phyloP scores from a whole-genome alignment of 1,284 basidiomycete species.

The Exobasidium rhododendri region DNA sequence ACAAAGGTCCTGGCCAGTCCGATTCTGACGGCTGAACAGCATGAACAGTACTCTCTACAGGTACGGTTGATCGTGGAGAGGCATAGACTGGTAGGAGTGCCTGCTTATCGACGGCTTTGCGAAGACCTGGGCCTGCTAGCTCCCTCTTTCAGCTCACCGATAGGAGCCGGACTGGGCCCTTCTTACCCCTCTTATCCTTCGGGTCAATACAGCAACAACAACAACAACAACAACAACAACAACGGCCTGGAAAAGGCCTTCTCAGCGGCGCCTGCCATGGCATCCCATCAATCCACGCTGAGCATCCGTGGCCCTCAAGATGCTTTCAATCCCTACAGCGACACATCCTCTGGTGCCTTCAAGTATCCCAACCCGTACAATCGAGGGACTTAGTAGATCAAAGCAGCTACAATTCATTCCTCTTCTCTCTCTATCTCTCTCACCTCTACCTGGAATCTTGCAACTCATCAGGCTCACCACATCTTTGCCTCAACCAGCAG shows the following conservation, averaged over 20 bases:
- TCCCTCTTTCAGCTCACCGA: background rate
- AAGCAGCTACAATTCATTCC: no score
- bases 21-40: conserved; percentile 71
- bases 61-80: conserved; percentile 35
- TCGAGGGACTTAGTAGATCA: background rate
- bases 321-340: background rate
- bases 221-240: no score
- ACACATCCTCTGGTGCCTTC: background rate
- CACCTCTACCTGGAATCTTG: no score
- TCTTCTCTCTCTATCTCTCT: no score
- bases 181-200: background rate
- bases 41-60: conserved; percentile 67
- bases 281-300: background rate
- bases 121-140: conserved; percentile 80
- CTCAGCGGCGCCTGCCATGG: conserved; percentile 1
- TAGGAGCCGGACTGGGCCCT: background rate
- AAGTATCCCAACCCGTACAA: background rate
- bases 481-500: no score
- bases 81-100: conserved; percentile 43
- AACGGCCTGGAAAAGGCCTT: no score
- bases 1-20: conserved; percentile 86
- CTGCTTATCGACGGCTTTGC: conserved; percentile 80
- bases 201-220: background rate
- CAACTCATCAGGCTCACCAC: no score
- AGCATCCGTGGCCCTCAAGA: background rate